Base-by-base conservation (phyloP, 208 protist genomes). In the Acanthamoeba royreba region DNA sequence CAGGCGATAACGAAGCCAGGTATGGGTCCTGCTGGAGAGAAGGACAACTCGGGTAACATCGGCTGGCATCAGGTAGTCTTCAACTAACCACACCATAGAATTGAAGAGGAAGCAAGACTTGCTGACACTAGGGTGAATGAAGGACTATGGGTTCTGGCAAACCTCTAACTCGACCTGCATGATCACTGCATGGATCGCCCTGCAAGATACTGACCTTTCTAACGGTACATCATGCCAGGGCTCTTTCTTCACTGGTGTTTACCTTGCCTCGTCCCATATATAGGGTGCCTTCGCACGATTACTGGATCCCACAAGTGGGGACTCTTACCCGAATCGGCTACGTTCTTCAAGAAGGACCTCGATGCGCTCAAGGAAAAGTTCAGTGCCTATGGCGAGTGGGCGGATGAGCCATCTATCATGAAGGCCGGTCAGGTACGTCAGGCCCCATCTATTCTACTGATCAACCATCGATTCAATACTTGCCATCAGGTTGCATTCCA, bases 21-120 rank as follows among this genome's bases (percentile, higher is more conserved):
- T n/a, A n/a, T n/a, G n/a, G n/a, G n/a, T n/a, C n/a, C n/a, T n/a
- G n/a, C n/a, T n/a, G n/a, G n/a, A n/a, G n/a, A n/a, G n/a, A n/a
- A n/a, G n/a, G n/a, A n/a, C n/a, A n/a, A n/a, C n/a, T n/a, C 74
- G 13, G 74, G 74, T n/a, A 85, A 85, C 74, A 85, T 85, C 22
- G 74, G 74, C 13, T 85, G 74, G 74, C 74, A 85, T 15, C 74
- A 85, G 74, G 61, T 72, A 28, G n/a, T 22, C 0, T 66, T 28
- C n/a, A n/a, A n/a, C n/a, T 35, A 8, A 13, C 2, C 52, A 13
- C 52, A n/a, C 52, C n/a, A n/a, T n/a, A n/a, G n/a, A 35, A 28
- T 66, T 66, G 55, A 66, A n/a, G n/a, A n/a, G n/a, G n/a, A n/a
- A n/a, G n/a, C n/a, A n/a, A n/a, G 55, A 55, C 13, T 55, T 66